phyloP scores from a whole-genome alignment of 306 rosid species.

The Cucurbita ficifolia region DNA sequence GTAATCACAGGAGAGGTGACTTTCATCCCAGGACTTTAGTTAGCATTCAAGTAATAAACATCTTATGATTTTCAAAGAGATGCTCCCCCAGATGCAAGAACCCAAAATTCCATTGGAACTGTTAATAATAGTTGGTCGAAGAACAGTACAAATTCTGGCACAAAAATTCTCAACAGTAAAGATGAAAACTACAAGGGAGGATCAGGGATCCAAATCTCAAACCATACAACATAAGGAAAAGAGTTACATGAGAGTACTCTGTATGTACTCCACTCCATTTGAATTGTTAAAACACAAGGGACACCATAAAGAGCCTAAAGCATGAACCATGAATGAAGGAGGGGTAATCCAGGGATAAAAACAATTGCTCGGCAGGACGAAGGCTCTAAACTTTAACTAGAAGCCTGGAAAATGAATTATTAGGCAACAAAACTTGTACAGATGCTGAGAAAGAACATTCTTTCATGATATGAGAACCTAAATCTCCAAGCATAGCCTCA shows the following conservation, averaged over 20 bases:
- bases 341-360: background rate
- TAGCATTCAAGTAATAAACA: background rate
- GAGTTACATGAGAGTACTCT: background rate
- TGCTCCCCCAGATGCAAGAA: background rate
- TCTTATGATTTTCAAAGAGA: background rate
- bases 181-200: background rate
- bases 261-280: background rate
- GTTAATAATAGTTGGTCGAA: background rate
- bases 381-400: background rate
- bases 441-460: background rate
- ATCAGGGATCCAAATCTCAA: background rate
- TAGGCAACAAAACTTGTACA: background rate
- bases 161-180: background rate
- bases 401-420: background rate
- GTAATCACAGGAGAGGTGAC: too few species aligned
- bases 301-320: background rate
- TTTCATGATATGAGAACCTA: background rate
- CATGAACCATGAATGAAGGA: background rate
- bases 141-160: background rate
- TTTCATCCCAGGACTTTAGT: too few species aligned
- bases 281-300: background rate
- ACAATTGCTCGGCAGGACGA: background rate
- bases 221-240: background rate
- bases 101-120: background rate
- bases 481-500: conserved; percentile 26